phyloP scores from a whole-genome alignment of 2,329 filamentous ascomycete species.

The Penicillium sp. region DNA sequence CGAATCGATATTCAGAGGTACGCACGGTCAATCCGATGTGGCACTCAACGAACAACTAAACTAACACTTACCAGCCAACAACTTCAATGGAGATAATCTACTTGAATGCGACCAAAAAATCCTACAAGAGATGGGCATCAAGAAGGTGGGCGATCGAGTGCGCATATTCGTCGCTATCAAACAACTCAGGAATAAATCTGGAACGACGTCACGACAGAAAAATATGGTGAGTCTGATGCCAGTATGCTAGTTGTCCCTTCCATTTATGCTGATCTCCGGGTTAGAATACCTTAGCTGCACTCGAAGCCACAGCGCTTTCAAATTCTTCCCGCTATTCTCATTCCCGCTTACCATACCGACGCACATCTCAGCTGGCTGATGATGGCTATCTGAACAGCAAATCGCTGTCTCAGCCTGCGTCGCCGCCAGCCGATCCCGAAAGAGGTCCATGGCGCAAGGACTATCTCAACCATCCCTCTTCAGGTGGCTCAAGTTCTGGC shows the following conservation, averaged over 20 bases:
- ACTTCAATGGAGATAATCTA: conserved; percentile 96
- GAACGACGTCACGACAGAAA: conserved; percentile 75
- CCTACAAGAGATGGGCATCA: conserved; percentile 95
- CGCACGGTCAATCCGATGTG: conserved; percentile 1
- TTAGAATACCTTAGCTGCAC: conserved; percentile 78
- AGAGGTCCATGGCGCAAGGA: conserved; percentile 51
- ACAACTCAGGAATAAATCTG: conserved; percentile 73
- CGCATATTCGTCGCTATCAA: conserved; percentile 85
- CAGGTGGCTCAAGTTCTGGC: conserved; percentile 53
- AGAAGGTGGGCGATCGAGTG: conserved; percentile 94
- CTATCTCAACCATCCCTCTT: conserved; percentile 57
- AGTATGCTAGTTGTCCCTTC: neutral
- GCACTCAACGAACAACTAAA: no score
- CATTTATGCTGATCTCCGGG: conserved; percentile 16
- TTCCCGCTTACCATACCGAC: conserved; percentile 58
- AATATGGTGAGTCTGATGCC: conserved; percentile 68
- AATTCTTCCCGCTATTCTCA: conserved; percentile 64
- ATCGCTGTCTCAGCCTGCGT: conserved; percentile 66
- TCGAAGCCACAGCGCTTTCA: conserved; percentile 65
- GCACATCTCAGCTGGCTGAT: conserved; percentile 56
- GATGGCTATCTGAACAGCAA: conserved; percentile 51
- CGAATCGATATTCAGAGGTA: conserved; percentile 77
- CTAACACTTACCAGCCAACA: conserved; percentile 68
- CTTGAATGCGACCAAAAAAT: conserved; percentile 96
- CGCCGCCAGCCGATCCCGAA: conserved; percentile 56